Percentiles rank a stretch among this genome's conserved stretches.
These are phyloP conservation scores for Cytospora paraplurivora DNA, from an alignment of 2,329 filamentous ascomycete genomes.

Conservation along the genomic window DNA sequence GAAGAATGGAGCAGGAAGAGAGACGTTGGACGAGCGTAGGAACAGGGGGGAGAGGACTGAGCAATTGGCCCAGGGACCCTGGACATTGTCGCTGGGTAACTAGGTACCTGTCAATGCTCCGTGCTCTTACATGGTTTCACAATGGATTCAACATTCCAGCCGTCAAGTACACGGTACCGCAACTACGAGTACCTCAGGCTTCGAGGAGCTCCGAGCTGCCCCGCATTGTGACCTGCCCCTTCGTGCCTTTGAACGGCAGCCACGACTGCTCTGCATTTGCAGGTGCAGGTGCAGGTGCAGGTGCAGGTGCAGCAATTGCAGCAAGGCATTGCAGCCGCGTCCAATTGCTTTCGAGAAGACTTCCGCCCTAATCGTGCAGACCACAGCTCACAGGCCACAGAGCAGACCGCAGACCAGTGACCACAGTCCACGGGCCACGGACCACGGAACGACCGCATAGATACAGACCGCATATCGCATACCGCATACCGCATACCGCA, in stretches of 20 bases:
- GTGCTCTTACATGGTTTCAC: too few relatives aligned
- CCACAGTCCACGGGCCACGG: too few relatives aligned
- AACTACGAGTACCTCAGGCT: too few relatives aligned
- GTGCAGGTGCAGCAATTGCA: too few relatives aligned
- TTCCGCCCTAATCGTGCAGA: slow-evolving; percentile 17
- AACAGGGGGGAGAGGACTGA: neutral
- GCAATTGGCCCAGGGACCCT: neutral
- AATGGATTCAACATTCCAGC: too few relatives aligned
- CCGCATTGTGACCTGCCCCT: slow-evolving; percentile 10
- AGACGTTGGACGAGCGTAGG: neutral
- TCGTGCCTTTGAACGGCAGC: slow-evolving; percentile 28
- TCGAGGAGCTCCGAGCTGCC: neutral
- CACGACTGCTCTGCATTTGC: slow-evolving; percentile 29
- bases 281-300: slow-evolving; percentile 22
- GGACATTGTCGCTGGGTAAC: neutral
- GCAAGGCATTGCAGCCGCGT: slow-evolving; percentile 20
- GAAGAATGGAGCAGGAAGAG: neutral
- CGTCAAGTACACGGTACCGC: too few relatives aligned
- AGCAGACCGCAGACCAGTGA: too few relatives aligned
- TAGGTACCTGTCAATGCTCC: too few relatives aligned
- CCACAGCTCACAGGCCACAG: neutral
- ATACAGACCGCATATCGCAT: too few relatives aligned
- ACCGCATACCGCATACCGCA: too few relatives aligned
- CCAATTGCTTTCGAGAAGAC: slow-evolving; percentile 22
- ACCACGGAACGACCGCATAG: too few relatives aligned